Evolutionary conservation across 805 yeast species (phyloP), one percentile per base, ranked within the genome.

Genomic region (Komagataella kurtzmanii): DNA sequence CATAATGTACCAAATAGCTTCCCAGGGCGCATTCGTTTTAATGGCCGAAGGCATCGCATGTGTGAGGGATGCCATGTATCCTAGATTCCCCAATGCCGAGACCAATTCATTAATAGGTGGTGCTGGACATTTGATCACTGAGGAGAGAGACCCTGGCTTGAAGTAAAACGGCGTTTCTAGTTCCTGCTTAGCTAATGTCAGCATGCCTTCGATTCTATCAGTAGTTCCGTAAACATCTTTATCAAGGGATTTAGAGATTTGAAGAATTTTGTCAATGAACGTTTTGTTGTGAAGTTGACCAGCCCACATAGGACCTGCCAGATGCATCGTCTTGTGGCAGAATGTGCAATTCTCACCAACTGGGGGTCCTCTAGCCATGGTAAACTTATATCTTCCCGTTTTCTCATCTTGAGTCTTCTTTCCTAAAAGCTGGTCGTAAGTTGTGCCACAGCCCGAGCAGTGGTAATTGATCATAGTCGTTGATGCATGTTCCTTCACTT

Each of bases 271-370:
- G 24, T 78, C 72, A 46, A 91, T 72, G 59, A 91, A 93, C 17
- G 75, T 79, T 23, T 65, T 62, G 61, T 84, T 76, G 61, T 91
- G 98, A 53, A 93, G 65, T 6, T 75, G 71, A 0, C 89, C 95
- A 8, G 81, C 89, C 86, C 96, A 93, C 96, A 93, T 86, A 54
- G 99, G 99, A 3, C 99, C 99, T 6, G 91, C 89, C 43, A 93
- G 63, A 62, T 87, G 95, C 64, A 79, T 78, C 1, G 79, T 74
- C 53, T 71, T 74, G 1, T 77, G 82, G 69, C 99, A 93, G 64
- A 73, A 81, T 24, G 72, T 61, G 68, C 99, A 93, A 46, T 71
- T 62, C 7, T 75, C 66, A 8, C 81, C 79, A 1, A 81, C 74
- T 3, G 81, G 75, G 0, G 83, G 83, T 3, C 85, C 86, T 55